Evolutionary conservation across 2,329 filamentous ascomycete genomes (phyloP).

Genomic region (Penicillium vulpinum): DNA sequence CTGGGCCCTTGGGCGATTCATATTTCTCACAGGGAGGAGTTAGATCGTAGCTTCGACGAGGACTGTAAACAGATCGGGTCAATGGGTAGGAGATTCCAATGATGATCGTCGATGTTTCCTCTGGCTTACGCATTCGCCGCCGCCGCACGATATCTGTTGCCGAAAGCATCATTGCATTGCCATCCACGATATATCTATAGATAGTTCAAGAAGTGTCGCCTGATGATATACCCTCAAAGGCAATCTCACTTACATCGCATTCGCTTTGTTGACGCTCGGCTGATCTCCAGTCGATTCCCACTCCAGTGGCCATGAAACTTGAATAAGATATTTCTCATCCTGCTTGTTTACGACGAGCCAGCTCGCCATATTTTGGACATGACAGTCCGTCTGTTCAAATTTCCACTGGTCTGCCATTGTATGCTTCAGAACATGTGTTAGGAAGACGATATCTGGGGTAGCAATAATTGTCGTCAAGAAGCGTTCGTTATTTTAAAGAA

Average conservation of each 20-base stretch:
- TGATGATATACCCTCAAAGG: neutral
- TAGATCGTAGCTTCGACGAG: conserved; percentile 20
- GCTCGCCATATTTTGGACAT: conserved; percentile 12
- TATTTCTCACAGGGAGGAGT: conserved; percentile 24
- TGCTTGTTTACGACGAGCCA: conserved; percentile 13
- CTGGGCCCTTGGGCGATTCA: conserved; percentile 24
- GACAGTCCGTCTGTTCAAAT: conserved; percentile 3
- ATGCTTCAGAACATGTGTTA: neutral
- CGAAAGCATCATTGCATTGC: conserved; percentile 31
- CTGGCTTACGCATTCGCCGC: conserved; percentile 8
- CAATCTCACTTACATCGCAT: conserved; percentile 20
- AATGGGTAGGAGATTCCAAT: conserved; percentile 29
- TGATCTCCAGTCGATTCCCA: conserved; percentile 16
- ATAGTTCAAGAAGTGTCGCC: neutral
- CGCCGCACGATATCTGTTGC: conserved; percentile 28
- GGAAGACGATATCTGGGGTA: neutral
- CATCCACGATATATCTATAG: conserved; percentile 30
- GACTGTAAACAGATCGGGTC: conserved; percentile 21
- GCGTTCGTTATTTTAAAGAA: neutral
- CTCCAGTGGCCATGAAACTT: conserved; percentile 28
- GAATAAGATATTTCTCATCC: conserved; percentile 21
- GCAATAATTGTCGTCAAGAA: too few relatives aligned
- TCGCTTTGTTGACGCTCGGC: conserved; percentile 3
- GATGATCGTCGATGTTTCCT: conserved; percentile 24
- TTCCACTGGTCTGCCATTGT: conserved; percentile 12